Base-by-base conservation (phyloP, 495 filamentous ascomycete species). In the Aspergillus affinis region DNA sequence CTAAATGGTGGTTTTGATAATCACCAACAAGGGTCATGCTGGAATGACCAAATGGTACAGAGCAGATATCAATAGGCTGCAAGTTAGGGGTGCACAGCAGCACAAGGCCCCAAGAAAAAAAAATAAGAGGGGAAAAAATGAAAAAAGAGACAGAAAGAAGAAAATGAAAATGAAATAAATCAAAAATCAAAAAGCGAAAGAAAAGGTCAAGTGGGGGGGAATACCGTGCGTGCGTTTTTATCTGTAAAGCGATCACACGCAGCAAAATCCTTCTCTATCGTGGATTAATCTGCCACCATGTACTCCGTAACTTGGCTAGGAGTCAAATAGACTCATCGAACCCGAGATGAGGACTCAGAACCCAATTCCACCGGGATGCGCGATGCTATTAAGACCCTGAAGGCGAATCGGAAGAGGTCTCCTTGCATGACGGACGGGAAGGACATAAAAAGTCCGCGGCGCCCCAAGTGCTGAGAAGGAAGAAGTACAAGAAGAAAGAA, bases 401-500 rank as follows among this genome's bases (percentile, higher is more conserved):
- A 17, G 13, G 5, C 36, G 36, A 41, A 41, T 41, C 36, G 36
- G 36, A 41, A 41, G 36, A 15, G 36, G 36, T 15, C 36, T 41
- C 36, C 13, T 4, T 41, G 36, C 36, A 41, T 41, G 36, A 41
- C 36, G 12, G 36, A 41, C 10, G 36, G 36, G 36, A 41, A 41
- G 36, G 36, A 41, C 36, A 41, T 41, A 17, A 17, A 41, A 41
- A 41, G 36, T 41, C 36, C 13, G 36, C 36, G 36, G n/a, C 18
- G 19, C 18, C n/a, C 19, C 18, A 20, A 21, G 18, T 19, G 19
- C 18, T 49, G 47, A 15, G n/a, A 20, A 53, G 26, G 32, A 23
- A 56, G 15, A 19, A 30, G 26, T n/a, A 51, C 45, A 27, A 44
- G 59, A 32, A 30, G 48, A 10, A 18, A 46, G 12, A 20, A 52